These are phyloP conservation scores for Aspergillus leporis DNA, from an alignment of 495 filamentous ascomycete species.

Conservation along the genomic window DNA sequence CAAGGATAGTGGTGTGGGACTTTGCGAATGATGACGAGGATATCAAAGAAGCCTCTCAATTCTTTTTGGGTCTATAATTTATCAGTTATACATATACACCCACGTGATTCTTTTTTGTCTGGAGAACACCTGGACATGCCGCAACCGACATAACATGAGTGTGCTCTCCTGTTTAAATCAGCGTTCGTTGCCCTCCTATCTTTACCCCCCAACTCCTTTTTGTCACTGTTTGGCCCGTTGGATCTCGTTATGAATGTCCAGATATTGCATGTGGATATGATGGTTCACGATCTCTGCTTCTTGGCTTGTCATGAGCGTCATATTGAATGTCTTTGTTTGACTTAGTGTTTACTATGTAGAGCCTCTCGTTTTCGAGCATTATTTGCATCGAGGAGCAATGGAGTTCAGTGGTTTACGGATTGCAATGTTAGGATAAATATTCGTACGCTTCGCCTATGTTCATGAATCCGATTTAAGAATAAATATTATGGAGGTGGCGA, in stretches of 20 bases:
- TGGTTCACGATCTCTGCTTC: neutral
- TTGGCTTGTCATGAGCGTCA: neutral
- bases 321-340: neutral
- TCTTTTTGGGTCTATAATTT: conserved; percentile 57
- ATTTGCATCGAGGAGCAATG: neutral
- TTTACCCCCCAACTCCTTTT: neutral
- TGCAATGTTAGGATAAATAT: neutral
- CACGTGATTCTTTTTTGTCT: neutral
- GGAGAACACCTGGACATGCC: neutral
- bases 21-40: conserved; percentile 88
- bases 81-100: neutral
- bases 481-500: no score
- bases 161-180: neutral
- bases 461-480: neutral
- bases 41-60: conserved; percentile 76
- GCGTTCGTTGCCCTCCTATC: neutral
- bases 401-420: neutral
- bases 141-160: neutral
- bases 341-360: neutral
- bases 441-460: neutral
- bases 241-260: neutral
- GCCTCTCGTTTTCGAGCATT: neutral
- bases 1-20: conserved; percentile 94
- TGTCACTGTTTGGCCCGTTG: neutral
- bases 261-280: neutral